Base-by-base conservation (phyloP, 805 yeast genomes). In the Candida sonorensis region DNA sequence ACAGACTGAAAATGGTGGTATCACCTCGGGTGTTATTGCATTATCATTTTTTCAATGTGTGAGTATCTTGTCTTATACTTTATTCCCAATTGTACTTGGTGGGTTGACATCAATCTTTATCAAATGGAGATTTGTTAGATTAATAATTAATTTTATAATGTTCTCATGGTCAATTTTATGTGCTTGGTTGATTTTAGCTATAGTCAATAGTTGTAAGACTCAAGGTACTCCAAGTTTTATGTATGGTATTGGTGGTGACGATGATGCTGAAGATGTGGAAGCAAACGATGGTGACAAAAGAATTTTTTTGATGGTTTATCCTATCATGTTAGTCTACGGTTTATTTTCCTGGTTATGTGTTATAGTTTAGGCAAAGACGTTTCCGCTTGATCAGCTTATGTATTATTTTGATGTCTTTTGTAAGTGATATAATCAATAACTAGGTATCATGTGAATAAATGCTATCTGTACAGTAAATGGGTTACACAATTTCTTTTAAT, bases 41-140 rank as follows among this genome's bases (percentile, higher is more conserved):
- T 61, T 74, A 17, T 68, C 76, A 3, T 69, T 72, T 35, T 62
- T 72, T 60, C 72, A 73, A 25, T 73, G 78, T 31, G 57, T 74
- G 19, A 66, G 75, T 49, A 74, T 77, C 17, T 57, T 72, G 10
- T 74, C 77, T 2, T 74, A 74, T 52, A 64, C 75, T 17, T 52
- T 71, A 54, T 73, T 73, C 46, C 80, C 80, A 2, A 61, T 73
- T 17, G 62, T 67, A 2, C 40, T 67, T 7, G 77, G 78, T 4
- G 72, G 67, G 4, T 29, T 72, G 8, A 30, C 67, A 12, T 62
- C 74, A 30, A 57, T 70, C 3, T 50, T 70, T 5, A 41, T 73
- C 25, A 50, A 54, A 17, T 66, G 66, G 64, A 66, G 62, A 41
- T 36, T 64, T 9, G 32, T 72, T 3, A 54, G 77, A 34, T 44